Base-by-base conservation (phyloP, 257 asterid species). In the Rubia yunnanensis region DNA sequence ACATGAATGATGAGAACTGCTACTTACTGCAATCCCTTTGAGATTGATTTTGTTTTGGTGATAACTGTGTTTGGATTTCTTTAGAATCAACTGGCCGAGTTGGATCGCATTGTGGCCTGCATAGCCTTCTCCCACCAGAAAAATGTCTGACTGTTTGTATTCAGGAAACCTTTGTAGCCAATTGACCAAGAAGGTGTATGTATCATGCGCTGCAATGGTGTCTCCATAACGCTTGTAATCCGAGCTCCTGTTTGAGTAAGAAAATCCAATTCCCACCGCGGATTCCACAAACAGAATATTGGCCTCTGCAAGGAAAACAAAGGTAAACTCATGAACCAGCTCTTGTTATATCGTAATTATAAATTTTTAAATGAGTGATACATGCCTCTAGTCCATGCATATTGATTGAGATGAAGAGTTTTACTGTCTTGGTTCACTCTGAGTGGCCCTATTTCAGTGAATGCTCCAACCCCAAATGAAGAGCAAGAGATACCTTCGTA, bases 141-240 rank as follows among this genome's bases (percentile, higher is more conserved):
- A 84, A 60, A 86, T 70, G 8, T 80, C 86, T 7, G 83, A 30
- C 23, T 66, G 73, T 74, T 84, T 82, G 72, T 80, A 84, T 56
- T 84, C 87, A 0, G 88, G 85, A 62, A 82, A 86, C 58, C 91
- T 80, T 46, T 84, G 84, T 0, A 86, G 54, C 95, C 95, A 84
- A 72, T 80, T 84, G 0, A 79, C 3, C 15, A 67, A 24, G 63
- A 55, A 67, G 20, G 26, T 44, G 28, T 23, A 68, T 15, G 22
- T 39, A 27, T 24, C 63, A 26, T 1, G 27, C 2, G 34, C 55
- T 38, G 55, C 17, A 15, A 20, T 41, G 5, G 3, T 26, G 39
- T 24, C 58, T 2, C 66, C 66, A 23, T 15, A 24, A 26, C 8
- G n/a, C 10, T 38, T 54, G 34, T 57, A 68, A 39, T 68, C 54